Evolutionary conservation across 1,139 yeast genomes (phyloP).

Genomic region (Scheffersomyces titani): DNA sequence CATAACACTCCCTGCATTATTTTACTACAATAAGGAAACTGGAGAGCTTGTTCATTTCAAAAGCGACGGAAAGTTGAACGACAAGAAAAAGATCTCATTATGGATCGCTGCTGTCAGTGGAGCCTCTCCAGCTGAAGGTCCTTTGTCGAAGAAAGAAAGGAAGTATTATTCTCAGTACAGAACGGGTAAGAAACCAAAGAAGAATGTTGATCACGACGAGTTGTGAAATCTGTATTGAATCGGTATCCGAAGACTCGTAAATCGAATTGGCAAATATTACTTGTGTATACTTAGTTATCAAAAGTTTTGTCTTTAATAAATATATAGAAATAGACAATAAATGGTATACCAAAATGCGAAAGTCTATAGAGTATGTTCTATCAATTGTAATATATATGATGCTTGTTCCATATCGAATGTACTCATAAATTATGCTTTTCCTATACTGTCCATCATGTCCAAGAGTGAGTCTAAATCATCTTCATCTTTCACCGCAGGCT

Average conservation of each 20-base stretch:
- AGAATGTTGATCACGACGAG: slow-evolving; percentile 35
- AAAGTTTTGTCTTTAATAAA: background rate
- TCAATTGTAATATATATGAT: background rate
- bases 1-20: slow-evolving; percentile 31
- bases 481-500: slow-evolving; percentile 15
- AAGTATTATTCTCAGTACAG: slow-evolving; percentile 33
- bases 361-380: background rate
- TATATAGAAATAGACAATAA: background rate
- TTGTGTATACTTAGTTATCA: background rate
- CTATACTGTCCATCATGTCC: slow-evolving; percentile 40
- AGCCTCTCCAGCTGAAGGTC: slow-evolving; percentile 38
- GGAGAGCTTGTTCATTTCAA: slow-evolving; percentile 23
- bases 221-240: slow-evolving; percentile 18
- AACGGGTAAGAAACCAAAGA: slow-evolving; percentile 26
- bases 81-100: slow-evolving; percentile 32
- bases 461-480: slow-evolving; percentile 32
- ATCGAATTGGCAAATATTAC: background rate
- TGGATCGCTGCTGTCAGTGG: slow-evolving; percentile 36
- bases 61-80: slow-evolving; percentile 25
- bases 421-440: slow-evolving; percentile 17
- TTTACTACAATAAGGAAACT: slow-evolving; percentile 25
- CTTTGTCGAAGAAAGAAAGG: slow-evolving; percentile 36
- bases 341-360: too few species aligned
- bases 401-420: background rate
- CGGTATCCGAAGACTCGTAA: background rate